phyloP scores from a whole-genome alignment of 2,329 filamentous ascomycete genomes.

The Xylaria sp. region DNA sequence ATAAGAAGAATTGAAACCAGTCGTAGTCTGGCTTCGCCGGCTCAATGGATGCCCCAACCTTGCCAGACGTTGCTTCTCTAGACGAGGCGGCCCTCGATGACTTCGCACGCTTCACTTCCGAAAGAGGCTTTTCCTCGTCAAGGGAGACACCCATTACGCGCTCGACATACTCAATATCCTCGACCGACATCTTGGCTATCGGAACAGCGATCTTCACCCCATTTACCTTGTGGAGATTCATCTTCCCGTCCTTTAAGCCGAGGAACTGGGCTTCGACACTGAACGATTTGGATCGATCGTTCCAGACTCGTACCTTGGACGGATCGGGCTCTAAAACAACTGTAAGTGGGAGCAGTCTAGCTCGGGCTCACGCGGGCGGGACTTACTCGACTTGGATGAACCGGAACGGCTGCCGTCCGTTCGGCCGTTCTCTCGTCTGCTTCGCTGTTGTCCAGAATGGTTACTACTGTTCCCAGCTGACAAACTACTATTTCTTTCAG shows the following conservation, averaged over 20 bases:
- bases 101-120: conserved; percentile 71
- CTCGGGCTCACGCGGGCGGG: neutral
- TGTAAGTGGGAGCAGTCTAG: conserved; percentile 21
- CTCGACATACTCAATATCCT: conserved; percentile 95
- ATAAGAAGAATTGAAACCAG: conserved; percentile 98
- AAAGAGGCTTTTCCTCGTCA: conserved; percentile 92
- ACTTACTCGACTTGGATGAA: conserved; percentile 72
- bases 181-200: conserved; percentile 90
- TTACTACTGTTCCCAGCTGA: conserved; percentile 67
- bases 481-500: conserved; percentile 79
- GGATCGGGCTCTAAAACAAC: conserved; percentile 71
- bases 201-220: conserved; percentile 98
- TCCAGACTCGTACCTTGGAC: conserved; percentile 87
- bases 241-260: conserved; percentile 91
- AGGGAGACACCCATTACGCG: conserved; percentile 82
- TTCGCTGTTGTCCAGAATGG: conserved; percentile 72
- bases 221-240: conserved; percentile 96
- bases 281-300: conserved; percentile 91
- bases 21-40: conserved; percentile 77
- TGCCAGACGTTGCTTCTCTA: conserved; percentile 36
- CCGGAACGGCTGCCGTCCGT: conserved; percentile 56
- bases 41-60: conserved; percentile 66
- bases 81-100: conserved; percentile 36
- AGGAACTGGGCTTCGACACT: conserved; percentile 97
- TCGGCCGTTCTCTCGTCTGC: conserved; percentile 67